Conservation (phyloP, 768 basidiomycete genomes). For the Macrocybe gigantea region DNA sequence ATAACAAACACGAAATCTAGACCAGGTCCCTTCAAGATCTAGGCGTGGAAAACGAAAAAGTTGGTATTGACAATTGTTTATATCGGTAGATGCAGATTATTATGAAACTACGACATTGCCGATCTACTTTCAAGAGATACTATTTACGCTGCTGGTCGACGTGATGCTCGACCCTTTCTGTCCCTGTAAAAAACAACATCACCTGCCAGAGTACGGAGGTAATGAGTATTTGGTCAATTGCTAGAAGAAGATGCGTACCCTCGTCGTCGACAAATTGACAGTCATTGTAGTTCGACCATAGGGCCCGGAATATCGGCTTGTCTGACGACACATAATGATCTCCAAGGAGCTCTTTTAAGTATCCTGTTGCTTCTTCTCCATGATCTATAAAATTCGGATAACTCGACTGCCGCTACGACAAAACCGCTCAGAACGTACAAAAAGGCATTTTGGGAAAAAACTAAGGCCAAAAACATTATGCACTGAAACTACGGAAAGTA, state of each 20-base stretch:
- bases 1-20: too few species aligned
- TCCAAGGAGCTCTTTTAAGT: conserved; percentile 41
- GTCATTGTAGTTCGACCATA: conserved; percentile 48
- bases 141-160: conserved; percentile 19
- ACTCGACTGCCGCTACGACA: neutral
- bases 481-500: neutral
- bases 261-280: conserved; percentile 55
- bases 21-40: too few species aligned
- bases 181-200: conserved; percentile 38
- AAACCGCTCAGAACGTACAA: conserved; percentile 25
- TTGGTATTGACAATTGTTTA: too few species aligned
- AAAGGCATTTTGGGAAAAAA: conserved; percentile 59
- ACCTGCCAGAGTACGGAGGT: conserved; percentile 14
- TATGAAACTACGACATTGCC: too few species aligned
- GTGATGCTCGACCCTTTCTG: conserved; percentile 27
- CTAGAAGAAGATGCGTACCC: conserved; percentile 18
- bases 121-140: too few species aligned
- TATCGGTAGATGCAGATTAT: too few species aligned
- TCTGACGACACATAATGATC: conserved; percentile 41
- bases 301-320: conserved; percentile 32
- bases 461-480: conserved; percentile 26
- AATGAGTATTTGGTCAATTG: neutral
- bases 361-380: conserved; percentile 41
- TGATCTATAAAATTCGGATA: conserved; percentile 29
- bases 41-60: too few species aligned